Conservation (phyloP, 179 eudicot genomes). For the Monotropa hypopitys region DNA sequence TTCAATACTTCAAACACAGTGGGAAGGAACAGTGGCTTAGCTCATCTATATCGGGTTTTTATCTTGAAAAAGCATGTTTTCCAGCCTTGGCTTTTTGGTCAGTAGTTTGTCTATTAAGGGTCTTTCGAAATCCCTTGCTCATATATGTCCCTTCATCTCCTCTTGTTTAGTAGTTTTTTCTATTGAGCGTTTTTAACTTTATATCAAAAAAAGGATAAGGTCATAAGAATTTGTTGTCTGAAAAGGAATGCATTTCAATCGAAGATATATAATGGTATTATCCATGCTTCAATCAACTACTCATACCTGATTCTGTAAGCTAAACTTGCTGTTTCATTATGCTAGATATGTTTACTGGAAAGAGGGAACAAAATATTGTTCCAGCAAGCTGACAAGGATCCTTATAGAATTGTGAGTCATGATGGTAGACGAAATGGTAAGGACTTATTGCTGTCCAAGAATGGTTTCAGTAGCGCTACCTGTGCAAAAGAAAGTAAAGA, state of each 20-base stretch:
- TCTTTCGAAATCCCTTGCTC: no score
- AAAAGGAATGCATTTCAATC: background rate
- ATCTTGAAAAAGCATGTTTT: background rate
- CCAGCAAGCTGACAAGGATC: constrained; percentile 16
- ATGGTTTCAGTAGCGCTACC: constrained; percentile 9
- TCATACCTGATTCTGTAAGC: constrained; percentile 2
- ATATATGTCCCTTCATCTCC: background rate
- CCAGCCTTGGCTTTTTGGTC: background rate
- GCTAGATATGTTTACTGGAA: constrained; percentile 48
- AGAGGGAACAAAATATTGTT: constrained; percentile 40
- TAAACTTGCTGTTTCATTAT: background rate
- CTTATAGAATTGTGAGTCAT: constrained; percentile 13
- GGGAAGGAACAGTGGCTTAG: background rate
- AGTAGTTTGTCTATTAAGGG: no score
- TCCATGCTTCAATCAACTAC: background rate
- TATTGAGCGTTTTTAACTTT: background rate
- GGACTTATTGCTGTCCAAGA: constrained; percentile 14
- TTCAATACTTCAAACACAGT: background rate
- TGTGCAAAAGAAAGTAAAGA: constrained; percentile 17
- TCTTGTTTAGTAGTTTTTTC: background rate
- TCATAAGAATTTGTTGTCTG: background rate
- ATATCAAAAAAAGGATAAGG: background rate
- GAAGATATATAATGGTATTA: background rate
- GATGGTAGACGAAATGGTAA: constrained; percentile 20
- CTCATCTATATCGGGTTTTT: background rate